Base-by-base conservation (phyloP, 768 basidiomycete genomes). In the Suillus occidentalis region DNA sequence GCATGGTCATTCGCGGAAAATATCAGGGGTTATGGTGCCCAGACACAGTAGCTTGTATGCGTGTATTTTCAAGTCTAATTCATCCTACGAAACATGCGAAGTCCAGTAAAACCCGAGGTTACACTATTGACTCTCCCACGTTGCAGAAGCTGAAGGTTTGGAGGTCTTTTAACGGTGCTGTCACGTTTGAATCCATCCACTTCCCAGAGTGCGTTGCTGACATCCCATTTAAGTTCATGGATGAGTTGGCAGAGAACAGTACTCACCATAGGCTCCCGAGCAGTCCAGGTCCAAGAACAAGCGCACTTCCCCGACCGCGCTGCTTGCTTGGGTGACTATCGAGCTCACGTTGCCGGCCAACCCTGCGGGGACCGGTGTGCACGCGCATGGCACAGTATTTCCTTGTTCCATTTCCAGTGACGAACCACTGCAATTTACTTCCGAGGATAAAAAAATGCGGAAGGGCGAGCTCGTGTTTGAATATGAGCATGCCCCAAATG, bases 1-100 rank as follows among this genome's bases (percentile, higher is more conserved):
- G 79, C 86, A 28, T 99, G 97, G 97, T 80, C 82, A 40, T 99
- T 98, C 72, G 97, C 95, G 18, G 97, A 99, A 76, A 89, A 87
- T 25, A 89, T 98, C 70, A 83, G 93, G 69, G 94, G 94, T 3
- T 97, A 97, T 73, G 95, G 95, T 34, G 84, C 92, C 37, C 94
- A 97, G 80, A 90, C 87, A n/a, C 91, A 94, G 83, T 96, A 82
- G 67, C 63, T 61, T 57, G 36, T 42, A 39, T 4, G 10, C 47
- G 22, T 63, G 63, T 65, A 63, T 65, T 50, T 40, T 43, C 28
- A 60, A 47, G n/a, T 62, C 34, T 58, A 52, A 64, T 50, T 34
- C 64, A 42, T 18, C n/a, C n/a, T 59, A 40, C 6, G 39, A 40
- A 25, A 18, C 39, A 42, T 20, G 16, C 6, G 10, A 40, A 18